Percentiles rank a stretch among this genome's conserved stretches.
Evolutionary conservation across 2,329 filamentous ascomycete genomes (phyloP).

Genomic region (Hymenoscyphus infarciens): DNA sequence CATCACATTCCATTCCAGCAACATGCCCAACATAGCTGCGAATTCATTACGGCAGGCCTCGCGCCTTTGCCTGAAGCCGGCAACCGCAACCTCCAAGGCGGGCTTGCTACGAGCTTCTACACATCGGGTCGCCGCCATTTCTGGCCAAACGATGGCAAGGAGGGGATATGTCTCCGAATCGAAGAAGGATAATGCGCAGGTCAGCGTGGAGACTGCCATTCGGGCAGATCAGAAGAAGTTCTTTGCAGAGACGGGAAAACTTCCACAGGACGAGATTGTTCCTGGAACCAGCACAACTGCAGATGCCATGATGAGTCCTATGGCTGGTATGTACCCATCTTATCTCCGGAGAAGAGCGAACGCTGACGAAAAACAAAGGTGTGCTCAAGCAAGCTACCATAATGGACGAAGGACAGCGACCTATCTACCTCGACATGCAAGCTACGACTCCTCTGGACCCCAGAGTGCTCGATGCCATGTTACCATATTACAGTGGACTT

Average conservation of each 20-base stretch:
- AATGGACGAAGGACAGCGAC: constrained; percentile 87
- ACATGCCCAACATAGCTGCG: constrained; percentile 32
- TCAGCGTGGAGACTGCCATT: constrained; percentile 78
- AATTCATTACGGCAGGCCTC: constrained; percentile 35
- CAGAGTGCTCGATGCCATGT: constrained; percentile 91
- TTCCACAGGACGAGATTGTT: constrained; percentile 28
- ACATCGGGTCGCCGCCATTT: constrained; percentile 23
- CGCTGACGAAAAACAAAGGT: constrained; percentile 40
- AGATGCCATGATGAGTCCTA: constrained; percentile 73
- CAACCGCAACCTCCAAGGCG: constrained; percentile 25
- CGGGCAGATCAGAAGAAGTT: constrained; percentile 84
- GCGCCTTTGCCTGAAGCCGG: constrained; percentile 32
- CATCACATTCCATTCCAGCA: constrained; percentile 22
- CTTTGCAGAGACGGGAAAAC: constrained; percentile 45
- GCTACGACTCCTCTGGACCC: constrained; percentile 94
- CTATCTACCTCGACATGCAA: constrained; percentile 98
- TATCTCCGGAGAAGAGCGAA: constrained; percentile 22
- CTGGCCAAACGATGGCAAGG: constrained; percentile 32
- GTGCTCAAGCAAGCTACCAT: constrained; percentile 88
- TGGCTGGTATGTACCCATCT: constrained; percentile 53
- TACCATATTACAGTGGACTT: constrained; percentile 87
- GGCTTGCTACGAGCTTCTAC: constrained; percentile 28
- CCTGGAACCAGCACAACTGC: constrained; percentile 28
- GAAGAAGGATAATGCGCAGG: constrained; percentile 73
- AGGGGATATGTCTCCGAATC: constrained; percentile 82